Evolutionary conservation across 1,284 basidiomycete species (phyloP), one percentile per base, ranked within the genome.

Genomic region (Pseudozyma sp.): DNA sequence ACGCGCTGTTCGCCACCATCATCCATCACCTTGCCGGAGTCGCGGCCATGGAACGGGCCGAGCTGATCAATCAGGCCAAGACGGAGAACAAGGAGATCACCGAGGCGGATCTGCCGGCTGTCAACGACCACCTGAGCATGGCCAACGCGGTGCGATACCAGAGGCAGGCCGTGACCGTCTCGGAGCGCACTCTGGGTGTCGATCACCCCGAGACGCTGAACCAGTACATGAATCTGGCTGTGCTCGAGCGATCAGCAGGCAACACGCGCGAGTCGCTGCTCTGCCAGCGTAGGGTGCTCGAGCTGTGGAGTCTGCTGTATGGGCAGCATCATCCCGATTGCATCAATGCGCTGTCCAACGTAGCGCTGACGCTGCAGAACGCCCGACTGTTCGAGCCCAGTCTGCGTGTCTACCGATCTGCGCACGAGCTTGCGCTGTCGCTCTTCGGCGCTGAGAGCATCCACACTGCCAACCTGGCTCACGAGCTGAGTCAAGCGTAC

Each of bases 181-280:
- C 87, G 50, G 88, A 89, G 81, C 84, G 88, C 35, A 87, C 87
- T 4, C 78, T 87, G 16, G 88, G 88, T 51, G 78, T 89, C 35
- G 88, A 88, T 79, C 85, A 87, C 68, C 84, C 85, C 47, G 87
- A 88, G 71, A 88, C 88, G 10, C 84, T 87, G 37, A 84, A 85
- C 46, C 88, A 87, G 81, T 89, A 88, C 85, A 86, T 87, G 80
- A 87, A 88, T 76, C 81, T 89, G n/a, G 87, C 88, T 11, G 87
- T 88, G 78, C 81, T 89, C 53, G 86, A 87, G 75, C 88, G 63
- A 84, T 87, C 78, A 78, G 86, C 61, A 83, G 87, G 77, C 55
- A 79, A 83, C 60, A 61, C 68, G 10, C 80, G 85, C 45, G 82
- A 85, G 34, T 84, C 86, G 51, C 81, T 88, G 64, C 84, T 85